These are phyloP conservation scores for Taxillus chinensis DNA, from an alignment of 164 flowering plant genomes.

Conservation along the genomic window DNA sequence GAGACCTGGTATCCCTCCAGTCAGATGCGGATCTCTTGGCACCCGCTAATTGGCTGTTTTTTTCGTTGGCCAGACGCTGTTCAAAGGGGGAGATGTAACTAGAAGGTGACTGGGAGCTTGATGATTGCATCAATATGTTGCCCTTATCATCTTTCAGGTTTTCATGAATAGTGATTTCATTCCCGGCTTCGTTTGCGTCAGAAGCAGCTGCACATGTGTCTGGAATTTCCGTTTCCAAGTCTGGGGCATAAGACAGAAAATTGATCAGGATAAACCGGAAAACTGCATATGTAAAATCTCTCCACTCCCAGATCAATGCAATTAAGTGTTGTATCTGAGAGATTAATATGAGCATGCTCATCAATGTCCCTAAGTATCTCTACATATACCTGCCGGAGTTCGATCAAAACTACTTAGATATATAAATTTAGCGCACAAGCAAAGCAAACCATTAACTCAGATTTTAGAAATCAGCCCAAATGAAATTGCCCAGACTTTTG, in stretches of 20 bases:
- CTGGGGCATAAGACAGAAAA: constrained; percentile 15
- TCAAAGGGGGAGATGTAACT: constrained; percentile 16
- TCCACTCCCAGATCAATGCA: no score
- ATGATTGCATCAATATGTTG: constrained; percentile 11
- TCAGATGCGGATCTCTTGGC: constrained; percentile 40
- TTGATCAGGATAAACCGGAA: background rate
- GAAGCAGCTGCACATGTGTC: constrained; percentile 12
- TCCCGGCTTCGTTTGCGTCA: constrained; percentile 17
- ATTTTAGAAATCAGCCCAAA: no score
- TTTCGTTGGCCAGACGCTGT: constrained; percentile 17
- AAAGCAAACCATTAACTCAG: no score
- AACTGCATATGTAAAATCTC: background rate
- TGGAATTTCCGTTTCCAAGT: constrained; percentile 9
- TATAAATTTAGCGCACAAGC: no score
- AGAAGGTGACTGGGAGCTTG: constrained; percentile 16
- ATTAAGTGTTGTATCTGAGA: no score
- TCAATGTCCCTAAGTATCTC: no score
- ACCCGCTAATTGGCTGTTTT: constrained; percentile 31
- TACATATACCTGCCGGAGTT: no score
- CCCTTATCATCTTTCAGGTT: constrained; percentile 21
- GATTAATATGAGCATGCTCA: no score
- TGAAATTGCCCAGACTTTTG: no score
- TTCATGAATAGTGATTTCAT: constrained; percentile 12
- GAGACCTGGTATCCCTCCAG: constrained; percentile 81
- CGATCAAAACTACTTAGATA: no score